Evolutionary conservation across 2,329 filamentous ascomycete species (phyloP).

Genomic region (Dothideomycetidae sp.): DNA sequence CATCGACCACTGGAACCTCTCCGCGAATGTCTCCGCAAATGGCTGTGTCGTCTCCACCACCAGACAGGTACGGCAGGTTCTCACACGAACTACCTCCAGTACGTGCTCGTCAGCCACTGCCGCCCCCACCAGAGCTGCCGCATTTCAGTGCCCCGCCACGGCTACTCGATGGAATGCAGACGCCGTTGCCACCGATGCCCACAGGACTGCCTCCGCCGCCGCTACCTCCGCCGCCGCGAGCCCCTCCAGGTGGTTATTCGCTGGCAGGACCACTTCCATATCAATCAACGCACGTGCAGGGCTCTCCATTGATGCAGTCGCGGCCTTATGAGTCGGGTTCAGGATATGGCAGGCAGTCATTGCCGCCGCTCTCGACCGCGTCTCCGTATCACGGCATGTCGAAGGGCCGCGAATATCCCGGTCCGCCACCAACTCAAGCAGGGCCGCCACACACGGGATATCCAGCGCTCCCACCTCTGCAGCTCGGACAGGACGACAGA

Average conservation of each 20-base stretch:
- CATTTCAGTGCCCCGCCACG: slow-evolving; percentile 8
- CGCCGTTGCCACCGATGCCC: slow-evolving; percentile 9
- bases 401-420: too few species aligned
- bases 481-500: neutral
- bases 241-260: slow-evolving; percentile 9
- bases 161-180: neutral
- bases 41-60: neutral
- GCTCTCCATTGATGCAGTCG: too few species aligned
- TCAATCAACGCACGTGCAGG: too few species aligned
- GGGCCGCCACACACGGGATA: neutral
- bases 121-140: slow-evolving; percentile 7
- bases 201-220: slow-evolving; percentile 8
- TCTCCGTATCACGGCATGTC: neutral
- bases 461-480: neutral
- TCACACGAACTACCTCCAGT: slow-evolving; percentile 7
- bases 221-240: slow-evolving; percentile 10
- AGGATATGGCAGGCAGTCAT: neutral
- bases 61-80: slow-evolving; percentile 9
- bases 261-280: slow-evolving; percentile 1
- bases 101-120: slow-evolving; percentile 9
- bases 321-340: neutral
- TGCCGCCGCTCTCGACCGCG: neutral
- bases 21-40: neutral
- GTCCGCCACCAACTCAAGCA: slow-evolving; percentile 1
- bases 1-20: neutral